These are phyloP conservation scores for Penicillium carneum DNA, from an alignment of 2,329 filamentous ascomycete genomes.

Conservation along the genomic window DNA sequence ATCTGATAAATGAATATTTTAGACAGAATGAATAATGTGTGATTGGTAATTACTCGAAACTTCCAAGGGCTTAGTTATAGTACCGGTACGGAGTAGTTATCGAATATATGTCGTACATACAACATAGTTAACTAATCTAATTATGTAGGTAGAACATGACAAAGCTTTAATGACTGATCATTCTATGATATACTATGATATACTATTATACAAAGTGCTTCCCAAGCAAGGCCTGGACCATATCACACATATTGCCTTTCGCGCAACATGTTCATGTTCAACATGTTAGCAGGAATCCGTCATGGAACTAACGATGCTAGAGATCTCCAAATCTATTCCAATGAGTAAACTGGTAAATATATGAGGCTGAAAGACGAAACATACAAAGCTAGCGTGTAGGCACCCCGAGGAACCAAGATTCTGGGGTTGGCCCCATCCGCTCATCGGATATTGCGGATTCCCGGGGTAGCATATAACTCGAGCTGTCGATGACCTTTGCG, in stretches of 20 bases:
- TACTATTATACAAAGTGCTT: constrained; percentile 9
- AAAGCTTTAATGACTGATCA: background rate
- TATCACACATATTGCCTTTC: background rate
- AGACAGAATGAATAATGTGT: background rate
- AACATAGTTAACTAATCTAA: too few species aligned
- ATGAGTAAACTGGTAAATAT: background rate
- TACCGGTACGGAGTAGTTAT: too few species aligned
- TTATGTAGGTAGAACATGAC: background rate
- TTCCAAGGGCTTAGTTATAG: background rate
- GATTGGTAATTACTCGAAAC: constrained; percentile 11
- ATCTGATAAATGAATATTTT: background rate
- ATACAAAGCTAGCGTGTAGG: background rate
- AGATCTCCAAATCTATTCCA: constrained; percentile 1
- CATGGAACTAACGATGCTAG: background rate
- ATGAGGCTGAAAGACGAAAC: background rate
- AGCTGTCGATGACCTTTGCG: constrained; percentile 82
- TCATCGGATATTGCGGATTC: constrained; percentile 74
- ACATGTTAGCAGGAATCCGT: background rate
- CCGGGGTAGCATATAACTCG: constrained; percentile 79
- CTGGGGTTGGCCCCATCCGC: background rate
- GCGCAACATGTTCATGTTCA: background rate
- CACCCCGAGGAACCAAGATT: background rate
- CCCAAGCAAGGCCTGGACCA: background rate
- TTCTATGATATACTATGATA: background rate
- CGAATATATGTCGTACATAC: too few species aligned